Conservation (phyloP, 495 filamentous ascomycete species). For the Glutinoglossum americanum region DNA sequence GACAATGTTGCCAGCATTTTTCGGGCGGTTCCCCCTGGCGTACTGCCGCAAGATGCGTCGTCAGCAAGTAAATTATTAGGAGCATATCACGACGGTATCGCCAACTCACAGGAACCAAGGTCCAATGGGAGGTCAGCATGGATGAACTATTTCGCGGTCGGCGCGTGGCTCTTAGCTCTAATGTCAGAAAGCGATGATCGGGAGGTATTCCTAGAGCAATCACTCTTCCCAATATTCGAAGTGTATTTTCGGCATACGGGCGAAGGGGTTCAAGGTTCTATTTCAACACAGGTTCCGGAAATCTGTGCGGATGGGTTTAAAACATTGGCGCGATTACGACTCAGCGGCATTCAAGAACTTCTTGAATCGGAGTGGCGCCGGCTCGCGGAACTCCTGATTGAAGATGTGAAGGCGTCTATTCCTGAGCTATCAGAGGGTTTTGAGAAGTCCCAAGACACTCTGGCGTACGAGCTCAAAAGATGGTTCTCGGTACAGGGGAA, state of each 20-base stretch:
- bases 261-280: slow-evolving; percentile 25
- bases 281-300: neutral
- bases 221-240: slow-evolving; percentile 32
- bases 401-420: slow-evolving; percentile 42
- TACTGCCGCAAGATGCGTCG: slow-evolving; percentile 11
- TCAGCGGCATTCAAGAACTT: slow-evolving; percentile 12
- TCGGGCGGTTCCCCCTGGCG: slow-evolving; percentile 25
- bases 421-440: slow-evolving; percentile 64
- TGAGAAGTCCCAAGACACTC: slow-evolving; percentile 39
- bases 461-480: slow-evolving; percentile 36
- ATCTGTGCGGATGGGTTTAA: neutral
- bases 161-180: slow-evolving; percentile 24
- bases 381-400: slow-evolving; percentile 30
- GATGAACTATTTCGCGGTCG: slow-evolving; percentile 43
- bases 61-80: slow-evolving; percentile 32
- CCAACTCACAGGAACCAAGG: slow-evolving; percentile 48
- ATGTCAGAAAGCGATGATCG: slow-evolving; percentile 24
- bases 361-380: slow-evolving; percentile 30
- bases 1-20: slow-evolving; percentile 36
- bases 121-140: slow-evolving; percentile 45
- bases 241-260: slow-evolving; percentile 31
- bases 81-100: slow-evolving; percentile 45
- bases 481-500: slow-evolving; percentile 37
- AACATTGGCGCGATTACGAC: slow-evolving; percentile 7
- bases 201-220: slow-evolving; percentile 23